phyloP scores from a whole-genome alignment of 331 rosid species.

The Cydonia oblonga region DNA sequence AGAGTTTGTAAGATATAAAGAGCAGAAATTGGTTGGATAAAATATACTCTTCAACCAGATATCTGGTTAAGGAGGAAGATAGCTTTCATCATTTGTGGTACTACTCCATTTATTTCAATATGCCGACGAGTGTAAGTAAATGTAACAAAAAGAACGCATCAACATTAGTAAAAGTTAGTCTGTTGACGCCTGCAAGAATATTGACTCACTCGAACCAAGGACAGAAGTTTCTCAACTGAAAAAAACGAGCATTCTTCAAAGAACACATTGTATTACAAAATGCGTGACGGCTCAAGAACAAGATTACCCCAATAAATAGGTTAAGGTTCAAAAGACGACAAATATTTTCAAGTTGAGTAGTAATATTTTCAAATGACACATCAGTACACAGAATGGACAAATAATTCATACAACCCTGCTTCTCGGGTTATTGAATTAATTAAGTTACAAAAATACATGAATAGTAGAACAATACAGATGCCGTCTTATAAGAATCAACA shows the following conservation, averaged over 20 bases:
- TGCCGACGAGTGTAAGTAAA: neutral
- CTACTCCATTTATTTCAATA: neutral
- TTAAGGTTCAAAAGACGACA: neutral
- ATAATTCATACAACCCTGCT: neutral
- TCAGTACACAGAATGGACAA: neutral
- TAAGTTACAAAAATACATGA: neutral
- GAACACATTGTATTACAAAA: neutral
- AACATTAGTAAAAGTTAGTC: neutral
- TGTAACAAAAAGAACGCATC: neutral
- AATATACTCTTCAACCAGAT: neutral
- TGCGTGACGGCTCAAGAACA: neutral
- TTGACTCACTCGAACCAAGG: neutral
- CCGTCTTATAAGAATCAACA: neutral
- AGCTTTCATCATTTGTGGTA: neutral
- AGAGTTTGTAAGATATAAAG: neutral
- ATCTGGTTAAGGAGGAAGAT: neutral
- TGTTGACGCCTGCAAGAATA: neutral
- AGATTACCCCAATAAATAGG: neutral
- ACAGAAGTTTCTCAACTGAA: neutral
- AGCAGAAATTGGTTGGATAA: neutral
- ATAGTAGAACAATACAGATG: neutral
- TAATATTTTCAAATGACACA: neutral
- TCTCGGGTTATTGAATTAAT: neutral
- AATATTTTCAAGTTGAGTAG: neutral
- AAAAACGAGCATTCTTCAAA: neutral